Evolutionary conservation across 2,329 filamentous ascomycete genomes (phyloP).

Genomic region (Verticillium isaacii): DNA sequence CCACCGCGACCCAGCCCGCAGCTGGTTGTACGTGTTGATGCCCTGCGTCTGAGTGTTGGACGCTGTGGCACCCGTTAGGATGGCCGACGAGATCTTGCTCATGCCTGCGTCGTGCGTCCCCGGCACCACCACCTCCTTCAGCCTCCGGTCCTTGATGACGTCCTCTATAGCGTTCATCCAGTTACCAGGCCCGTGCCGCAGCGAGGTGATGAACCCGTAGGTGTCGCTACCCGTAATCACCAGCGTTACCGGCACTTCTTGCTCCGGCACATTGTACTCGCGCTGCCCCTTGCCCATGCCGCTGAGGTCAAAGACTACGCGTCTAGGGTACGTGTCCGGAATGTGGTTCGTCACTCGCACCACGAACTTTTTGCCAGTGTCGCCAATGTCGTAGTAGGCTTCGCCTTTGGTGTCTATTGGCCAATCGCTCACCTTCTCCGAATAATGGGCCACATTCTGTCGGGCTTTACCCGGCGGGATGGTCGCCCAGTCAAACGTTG

Average conservation of each 20-base stretch:
- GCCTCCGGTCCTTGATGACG: constrained; percentile 28
- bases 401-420: constrained; percentile 23
- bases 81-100: constrained; percentile 30
- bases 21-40: constrained; percentile 37
- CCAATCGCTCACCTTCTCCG: constrained; percentile 9
- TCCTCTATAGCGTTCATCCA: constrained; percentile 28
- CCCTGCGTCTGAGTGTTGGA: constrained; percentile 40
- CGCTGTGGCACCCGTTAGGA: constrained; percentile 27
- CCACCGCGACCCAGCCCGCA: constrained; percentile 38
- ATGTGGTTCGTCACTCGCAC: constrained; percentile 24
- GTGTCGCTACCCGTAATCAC: constrained; percentile 28
- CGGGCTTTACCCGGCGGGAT: constrained; percentile 24
- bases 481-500: constrained; percentile 24
- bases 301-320: constrained; percentile 22
- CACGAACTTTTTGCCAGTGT: constrained; percentile 23
- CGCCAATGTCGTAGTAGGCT: constrained; percentile 23
- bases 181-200: constrained; percentile 19
- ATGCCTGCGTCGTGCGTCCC: constrained; percentile 46
- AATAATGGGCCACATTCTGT: constrained; percentile 23
- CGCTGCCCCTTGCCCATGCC: constrained; percentile 27
- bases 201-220: constrained; percentile 25
- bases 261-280: constrained; percentile 25
- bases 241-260: constrained; percentile 23
- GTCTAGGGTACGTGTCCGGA: constrained; percentile 16
- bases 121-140: constrained; percentile 41